Base-by-base conservation (phyloP, 1,139 yeast genomes). In the Trichomonascaceae sp. region DNA sequence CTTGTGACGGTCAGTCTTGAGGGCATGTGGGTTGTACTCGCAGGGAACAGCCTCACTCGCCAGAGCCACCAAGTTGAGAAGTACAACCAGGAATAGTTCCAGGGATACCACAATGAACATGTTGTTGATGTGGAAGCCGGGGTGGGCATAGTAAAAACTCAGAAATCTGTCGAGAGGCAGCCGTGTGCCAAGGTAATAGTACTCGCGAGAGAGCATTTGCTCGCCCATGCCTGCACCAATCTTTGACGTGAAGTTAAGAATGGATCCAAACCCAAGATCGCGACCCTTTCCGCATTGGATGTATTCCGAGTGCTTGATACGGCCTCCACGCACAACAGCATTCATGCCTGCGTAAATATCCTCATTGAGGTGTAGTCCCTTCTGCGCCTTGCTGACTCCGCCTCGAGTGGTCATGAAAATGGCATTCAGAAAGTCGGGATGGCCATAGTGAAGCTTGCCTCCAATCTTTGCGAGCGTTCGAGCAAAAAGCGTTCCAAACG, bases 221-320 rank as follows among this genome's bases (percentile, higher is more conserved):
- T 84, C 95, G 1, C 94, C 95, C 95, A 84, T 84, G 1, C 95
- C 95, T 28, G 93, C 87, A 0, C 95, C 95, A 48, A 84, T 82
- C 50, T 84, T 84, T 0, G 89, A 74, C 0, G 93, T 82, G 52
- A 84, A 84, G 47, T 81, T 82, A 40, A 82, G 61, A 33, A 84
- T 80, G 0, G 94, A 78, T 0, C 80, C 76, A 54, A 84, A 84
- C 0, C 95, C 95, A 27, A 84, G 61, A 56, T 84, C 95, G 41
- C 95, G 62, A 0, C 95, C 95, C 52, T 84, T 84, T 0, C 95
- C 95, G 58, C 95, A 84, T 50, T 84, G 95, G 47, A 69, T 76
- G 50, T 77, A 84, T 49, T 84, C 95, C 51, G 89, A 76, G 51
- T 84, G 94, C 48, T 81, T 81, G 34, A 84, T 84, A 38, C 81